Evolutionary conservation across 2,329 filamentous ascomycete species (phyloP).

Genomic region (Xylariaceae sp.): DNA sequence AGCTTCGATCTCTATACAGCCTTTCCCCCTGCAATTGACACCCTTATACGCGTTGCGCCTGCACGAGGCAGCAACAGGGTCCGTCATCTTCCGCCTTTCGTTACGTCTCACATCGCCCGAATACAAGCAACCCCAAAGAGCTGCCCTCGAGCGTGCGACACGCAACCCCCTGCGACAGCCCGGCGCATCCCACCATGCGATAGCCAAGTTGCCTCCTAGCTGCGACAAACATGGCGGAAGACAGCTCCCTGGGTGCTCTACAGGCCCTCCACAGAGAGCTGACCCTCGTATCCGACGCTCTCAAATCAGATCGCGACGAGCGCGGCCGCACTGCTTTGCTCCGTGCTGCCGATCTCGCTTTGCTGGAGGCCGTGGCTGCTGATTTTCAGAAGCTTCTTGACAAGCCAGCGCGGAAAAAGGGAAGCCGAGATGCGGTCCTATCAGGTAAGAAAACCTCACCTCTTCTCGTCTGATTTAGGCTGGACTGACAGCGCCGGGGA

Average conservation of each 20-base stretch:
- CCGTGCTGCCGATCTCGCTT: slow-evolving; percentile 19
- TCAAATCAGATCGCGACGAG: slow-evolving; percentile 56
- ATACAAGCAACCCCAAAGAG: too few species aligned
- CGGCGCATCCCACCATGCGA: slow-evolving; percentile 37
- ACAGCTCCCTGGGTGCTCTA: slow-evolving; percentile 70
- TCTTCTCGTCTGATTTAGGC: not conserved
- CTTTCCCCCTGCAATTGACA: too few species aligned
- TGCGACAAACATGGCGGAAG: slow-evolving; percentile 61
- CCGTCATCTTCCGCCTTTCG: too few species aligned
- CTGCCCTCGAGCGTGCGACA: slow-evolving; percentile 8
- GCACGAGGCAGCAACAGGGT: not conserved
- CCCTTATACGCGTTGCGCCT: not conserved
- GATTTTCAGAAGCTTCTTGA: slow-evolving; percentile 70
- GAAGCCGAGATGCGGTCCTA: slow-evolving; percentile 67
- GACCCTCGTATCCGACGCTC: slow-evolving; percentile 67
- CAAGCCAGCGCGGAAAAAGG: slow-evolving; percentile 69
- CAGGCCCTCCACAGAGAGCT: slow-evolving; percentile 85
- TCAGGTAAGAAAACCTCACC: slow-evolving; percentile 48
- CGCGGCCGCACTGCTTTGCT: slow-evolving; percentile 52
- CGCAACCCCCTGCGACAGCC: not conserved
- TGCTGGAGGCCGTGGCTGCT: slow-evolving; percentile 61
- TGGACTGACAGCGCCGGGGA: slow-evolving; percentile 6
- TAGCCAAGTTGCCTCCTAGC: slow-evolving; percentile 29
- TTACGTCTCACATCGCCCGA: too few species aligned
- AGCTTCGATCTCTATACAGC: too few species aligned